Evolutionary conservation across 768 basidiomycete genomes (phyloP), one percentile per base, ranked within the genome.

Genomic region (Candolleomyces eurysporus): DNA sequence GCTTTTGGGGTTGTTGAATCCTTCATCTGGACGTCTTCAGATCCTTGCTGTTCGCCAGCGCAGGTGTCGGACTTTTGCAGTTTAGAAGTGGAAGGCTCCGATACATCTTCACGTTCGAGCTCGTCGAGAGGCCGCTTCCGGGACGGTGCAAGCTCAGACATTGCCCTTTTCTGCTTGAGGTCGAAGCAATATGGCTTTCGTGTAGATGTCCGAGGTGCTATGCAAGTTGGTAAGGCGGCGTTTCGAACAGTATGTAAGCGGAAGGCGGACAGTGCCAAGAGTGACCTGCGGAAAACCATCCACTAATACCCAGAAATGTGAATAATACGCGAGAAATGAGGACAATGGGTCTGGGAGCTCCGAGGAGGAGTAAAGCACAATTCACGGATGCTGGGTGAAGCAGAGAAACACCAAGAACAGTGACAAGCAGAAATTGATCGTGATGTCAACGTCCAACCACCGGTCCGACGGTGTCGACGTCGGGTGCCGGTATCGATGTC

Each of bases 231-330:
- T 54, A 21, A 54, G 52, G 52, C 32, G 32, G 14, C 14, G 52
- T 32, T 31, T 54, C 32, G 52, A 39, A 39, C 16, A 54, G 14
- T 54, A 54, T 54, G 52, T 9, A 39, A 54, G 52, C 52, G 52
- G 52, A 54, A 31, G 32, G 52, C 52, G 52, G 52, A 54, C 52
- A 54, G 32, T 54, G 52, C 52, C 52, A 54, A 39, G 30, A 54
- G 32, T 10, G 52, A 54, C 30, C 52, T 32, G 19, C 52, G 13
- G 17, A 39, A 22, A 10, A 54, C n/a, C 52, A 54, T 54, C 32
- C 52, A 39, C 52, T 32, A 30, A 2, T 39, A 16, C 30, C 26
- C 16, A 36, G 21, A 19, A 21, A 8, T 21, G 5, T 51, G 49
- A 8, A 14, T 9, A 51, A 22, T n/a, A n/a, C 19, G 19, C 30